Evolutionary conservation across 2,329 filamentous ascomycete species (phyloP), one percentile per base, ranked within the genome.

Genomic region (Colletotrichum sp.): DNA sequence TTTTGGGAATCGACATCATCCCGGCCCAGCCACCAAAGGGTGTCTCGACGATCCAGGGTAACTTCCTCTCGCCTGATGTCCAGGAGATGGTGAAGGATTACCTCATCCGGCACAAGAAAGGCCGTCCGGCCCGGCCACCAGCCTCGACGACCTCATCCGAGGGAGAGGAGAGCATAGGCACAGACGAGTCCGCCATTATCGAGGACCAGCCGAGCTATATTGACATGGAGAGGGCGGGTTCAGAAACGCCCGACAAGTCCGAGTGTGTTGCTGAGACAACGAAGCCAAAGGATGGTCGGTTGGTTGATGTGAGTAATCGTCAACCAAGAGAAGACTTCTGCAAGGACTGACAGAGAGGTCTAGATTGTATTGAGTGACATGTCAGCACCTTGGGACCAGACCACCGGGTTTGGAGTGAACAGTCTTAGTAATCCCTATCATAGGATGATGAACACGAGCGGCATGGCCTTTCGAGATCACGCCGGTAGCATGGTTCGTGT

Each of bases 401-500:
- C 91, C 69, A 89, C 90, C 82, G 94, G 93, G 82, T 96, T 95
- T 88, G 93, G 92, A 88, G 93, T 94, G 88, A 95, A 92, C 88
- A 98, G 93, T 89, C 91, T 98, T 92, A 98, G 93, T 96, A 94
- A 97, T 92, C 95, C 96, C 79, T 97, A 98, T 92, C 85, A 87
- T 90, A 99, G 97, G 97, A 94, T 99, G 94, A 98, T 98, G 96
- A 99, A 99, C 86, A 98, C 96, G 81, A 98, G 95, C 86, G 97
- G 97, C 72, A 94, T 95, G 81, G 86, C 86, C 24, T 97, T 98
- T 83, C 92, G 93, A 78, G 97, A 99, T 85, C 97, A 99, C 85
- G 93, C 93, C 12, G 95, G 95, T 34, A 98, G 96, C 86, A 99
- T 99, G 95, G 96, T 98, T 86, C 83, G 93, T 83, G 7, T 63